Evolutionary conservation across 371 early-diverging fungal species (phyloP).

Genomic region (Rhizopus arrhizus): DNA sequence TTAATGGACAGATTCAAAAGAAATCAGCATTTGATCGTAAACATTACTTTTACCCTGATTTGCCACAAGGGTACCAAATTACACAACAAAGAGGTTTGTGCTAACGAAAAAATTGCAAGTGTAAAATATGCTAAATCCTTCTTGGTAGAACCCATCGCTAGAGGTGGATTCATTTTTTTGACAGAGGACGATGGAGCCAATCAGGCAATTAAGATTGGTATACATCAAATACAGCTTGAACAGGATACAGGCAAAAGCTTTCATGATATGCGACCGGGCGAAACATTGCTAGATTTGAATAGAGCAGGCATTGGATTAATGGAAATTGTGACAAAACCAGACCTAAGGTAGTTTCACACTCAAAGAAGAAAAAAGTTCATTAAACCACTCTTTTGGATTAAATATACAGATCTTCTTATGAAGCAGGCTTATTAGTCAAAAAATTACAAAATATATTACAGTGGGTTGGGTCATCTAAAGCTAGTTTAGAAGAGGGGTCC

Average conservation of each 20-base stretch:
- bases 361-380: neutral
- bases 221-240: constrained; percentile 88
- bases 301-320: constrained; percentile 85
- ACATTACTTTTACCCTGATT: constrained; percentile 93
- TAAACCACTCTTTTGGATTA: neutral
- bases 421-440: constrained; percentile 78
- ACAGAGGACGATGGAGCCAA: constrained; percentile 59
- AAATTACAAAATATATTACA: constrained; percentile 77
- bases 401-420: constrained; percentile 59
- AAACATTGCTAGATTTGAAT: constrained; percentile 81
- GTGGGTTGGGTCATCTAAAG: constrained; percentile 72
- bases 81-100: constrained; percentile 78
- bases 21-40: constrained; percentile 86
- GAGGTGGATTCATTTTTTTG: constrained; percentile 60
- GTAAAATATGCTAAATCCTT: too few relatives aligned
- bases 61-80: constrained; percentile 92
- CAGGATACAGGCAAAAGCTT: constrained; percentile 91
- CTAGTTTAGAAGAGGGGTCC: constrained; percentile 90
- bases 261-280: constrained; percentile 63
- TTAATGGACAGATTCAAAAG: constrained; percentile 67
- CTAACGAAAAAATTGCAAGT: neutral
- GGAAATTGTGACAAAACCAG: constrained; percentile 91
- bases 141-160: constrained; percentile 66
- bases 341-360: constrained; percentile 53
- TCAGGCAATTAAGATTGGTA: constrained; percentile 55